Conservation (phyloP, 2,329 filamentous ascomycete genomes). For the Leptographium flavum region DNA sequence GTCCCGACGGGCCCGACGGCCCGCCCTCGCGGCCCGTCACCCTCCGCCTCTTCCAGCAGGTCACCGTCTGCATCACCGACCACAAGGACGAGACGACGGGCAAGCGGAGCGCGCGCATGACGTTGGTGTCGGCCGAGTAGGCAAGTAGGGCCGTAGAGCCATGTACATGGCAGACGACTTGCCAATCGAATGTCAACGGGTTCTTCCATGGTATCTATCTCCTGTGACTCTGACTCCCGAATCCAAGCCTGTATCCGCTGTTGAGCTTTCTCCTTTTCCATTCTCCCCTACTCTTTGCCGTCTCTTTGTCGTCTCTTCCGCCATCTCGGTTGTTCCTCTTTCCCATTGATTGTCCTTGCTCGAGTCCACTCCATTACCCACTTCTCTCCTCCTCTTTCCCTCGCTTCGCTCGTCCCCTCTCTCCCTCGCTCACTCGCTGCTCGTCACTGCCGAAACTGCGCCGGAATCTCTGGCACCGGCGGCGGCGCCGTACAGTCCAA, state of each 20-base stretch:
- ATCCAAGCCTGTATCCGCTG: no score
- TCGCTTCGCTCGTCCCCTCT: background rate
- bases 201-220: background rate
- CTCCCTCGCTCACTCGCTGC: background rate
- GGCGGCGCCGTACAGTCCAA: conserved; percentile 25
- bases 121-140: conserved; percentile 29
- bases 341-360: no score
- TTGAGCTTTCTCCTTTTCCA: no score
- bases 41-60: conserved; percentile 84
- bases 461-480: conserved; percentile 8
- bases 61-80: conserved; percentile 77
- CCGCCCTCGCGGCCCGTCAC: conserved; percentile 36
- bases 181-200: no score
- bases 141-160: background rate
- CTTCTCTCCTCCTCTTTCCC: background rate
- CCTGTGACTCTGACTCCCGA: no score
- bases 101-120: conserved; percentile 79
- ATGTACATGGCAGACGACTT: background rate
- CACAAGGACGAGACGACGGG: conserved; percentile 92
- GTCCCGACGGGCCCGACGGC: conserved; percentile 5
- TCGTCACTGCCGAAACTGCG: conserved; percentile 3
- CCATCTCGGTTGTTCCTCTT: no score
- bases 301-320: no score
- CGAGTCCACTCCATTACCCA: background rate
- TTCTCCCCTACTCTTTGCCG: no score